Percentiles rank a stretch among this genome's conserved stretches.
Conservation (phyloP, 1,284 basidiomycete genomes). For the Marasmius fiardii region DNA sequence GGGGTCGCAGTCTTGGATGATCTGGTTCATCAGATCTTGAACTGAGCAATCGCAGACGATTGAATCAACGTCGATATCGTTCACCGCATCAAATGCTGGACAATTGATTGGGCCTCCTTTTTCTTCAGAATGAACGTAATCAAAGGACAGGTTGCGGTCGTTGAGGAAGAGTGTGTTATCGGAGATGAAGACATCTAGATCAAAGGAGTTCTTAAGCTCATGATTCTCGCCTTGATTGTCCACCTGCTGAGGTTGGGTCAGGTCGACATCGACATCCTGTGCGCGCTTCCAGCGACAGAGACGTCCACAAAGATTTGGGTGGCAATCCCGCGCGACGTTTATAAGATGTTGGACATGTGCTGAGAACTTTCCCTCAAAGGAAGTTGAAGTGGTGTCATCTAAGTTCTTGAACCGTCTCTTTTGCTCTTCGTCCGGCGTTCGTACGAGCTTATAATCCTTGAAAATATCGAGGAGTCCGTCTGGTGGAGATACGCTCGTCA, state of each 20-base stretch:
- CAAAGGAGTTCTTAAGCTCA: neutral
- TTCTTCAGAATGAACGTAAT: conserved; percentile 1
- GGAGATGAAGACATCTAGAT: neutral
- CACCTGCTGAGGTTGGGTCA: neutral
- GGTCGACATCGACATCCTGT: too few species aligned
- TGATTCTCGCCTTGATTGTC: neutral
- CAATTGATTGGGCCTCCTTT: neutral
- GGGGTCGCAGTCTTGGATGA: neutral
- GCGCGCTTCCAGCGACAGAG: neutral
- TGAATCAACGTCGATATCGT: neutral
- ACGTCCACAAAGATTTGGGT: neutral
- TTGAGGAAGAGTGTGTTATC: conserved; percentile 1
- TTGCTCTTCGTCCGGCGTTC: neutral
- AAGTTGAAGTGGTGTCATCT: neutral
- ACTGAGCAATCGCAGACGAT: neutral
- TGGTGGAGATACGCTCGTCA: neutral
- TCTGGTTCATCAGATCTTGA: neutral
- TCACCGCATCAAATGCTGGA: neutral
- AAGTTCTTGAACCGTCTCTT: neutral
- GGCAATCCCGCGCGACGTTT: neutral
- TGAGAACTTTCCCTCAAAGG: neutral
- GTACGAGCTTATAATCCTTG: neutral
- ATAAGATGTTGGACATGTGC: neutral
- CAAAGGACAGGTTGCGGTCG: conserved; percentile 1
- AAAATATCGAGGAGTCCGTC: neutral